A percentile compares a stretch with the other conserved stretches of the same genome.
Evolutionary conservation across 192 early-diverging fungal species (phyloP).

Genomic region (Gryganskiella cystojenkinii): DNA sequence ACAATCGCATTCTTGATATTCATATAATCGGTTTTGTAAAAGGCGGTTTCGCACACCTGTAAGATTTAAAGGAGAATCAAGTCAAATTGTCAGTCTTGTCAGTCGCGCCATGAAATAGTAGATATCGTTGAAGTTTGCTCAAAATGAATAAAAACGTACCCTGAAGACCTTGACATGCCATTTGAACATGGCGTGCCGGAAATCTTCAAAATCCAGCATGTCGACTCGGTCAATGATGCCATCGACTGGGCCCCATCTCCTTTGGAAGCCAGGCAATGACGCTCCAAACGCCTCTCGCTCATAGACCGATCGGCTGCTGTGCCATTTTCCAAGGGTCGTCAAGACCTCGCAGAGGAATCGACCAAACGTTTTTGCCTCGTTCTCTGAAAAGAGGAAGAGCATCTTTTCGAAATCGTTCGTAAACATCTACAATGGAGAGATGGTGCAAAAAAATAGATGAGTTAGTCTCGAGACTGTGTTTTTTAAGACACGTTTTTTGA

Average conservation of each 20-base stretch:
- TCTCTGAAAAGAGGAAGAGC: slow-evolving; percentile 69
- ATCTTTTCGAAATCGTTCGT: slow-evolving; percentile 40
- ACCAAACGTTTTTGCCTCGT: slow-evolving; percentile 79
- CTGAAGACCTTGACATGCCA: slow-evolving; percentile 74
- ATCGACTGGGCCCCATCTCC: slow-evolving; percentile 62
- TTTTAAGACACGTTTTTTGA: neutral
- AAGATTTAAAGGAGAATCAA: no score
- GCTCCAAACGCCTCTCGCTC: slow-evolving; percentile 63
- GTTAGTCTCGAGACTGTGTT: no score
- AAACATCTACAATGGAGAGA: slow-evolving; percentile 22
- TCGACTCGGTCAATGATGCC: slow-evolving; percentile 57
- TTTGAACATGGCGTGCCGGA: slow-evolving; percentile 71
- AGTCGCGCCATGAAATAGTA: no score
- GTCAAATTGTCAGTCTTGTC: no score
- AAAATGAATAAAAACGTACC: slow-evolving; percentile 20
- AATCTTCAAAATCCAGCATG: slow-evolving; percentile 67
- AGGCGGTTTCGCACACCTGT: slow-evolving; percentile 44
- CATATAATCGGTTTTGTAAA: slow-evolving; percentile 74
- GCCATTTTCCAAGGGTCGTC: slow-evolving; percentile 66
- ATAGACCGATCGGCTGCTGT: slow-evolving; percentile 62
- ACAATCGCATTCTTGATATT: slow-evolving; percentile 81
- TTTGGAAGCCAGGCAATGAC: slow-evolving; percentile 76
- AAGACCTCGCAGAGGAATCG: slow-evolving; percentile 72
- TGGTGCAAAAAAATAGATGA: no score
- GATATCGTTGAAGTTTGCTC: no score